Conservation (phyloP, 768 basidiomycete genomes). For the Dioszegia crocea region DNA sequence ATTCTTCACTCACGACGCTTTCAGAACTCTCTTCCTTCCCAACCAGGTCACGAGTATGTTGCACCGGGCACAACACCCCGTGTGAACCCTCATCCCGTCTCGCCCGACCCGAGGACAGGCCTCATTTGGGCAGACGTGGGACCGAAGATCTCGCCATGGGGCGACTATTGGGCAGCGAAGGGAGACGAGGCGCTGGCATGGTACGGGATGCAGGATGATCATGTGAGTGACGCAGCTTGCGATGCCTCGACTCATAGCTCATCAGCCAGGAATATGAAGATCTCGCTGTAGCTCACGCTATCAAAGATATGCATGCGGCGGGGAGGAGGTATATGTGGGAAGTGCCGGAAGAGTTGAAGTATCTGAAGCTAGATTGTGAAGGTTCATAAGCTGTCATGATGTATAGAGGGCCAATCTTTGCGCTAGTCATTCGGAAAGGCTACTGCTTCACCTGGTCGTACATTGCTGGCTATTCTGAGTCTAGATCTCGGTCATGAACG, state of each 20-base stretch:
- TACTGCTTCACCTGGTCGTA: too few species aligned
- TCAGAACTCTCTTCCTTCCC: neutral
- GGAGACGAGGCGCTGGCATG: neutral
- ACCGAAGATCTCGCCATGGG: neutral
- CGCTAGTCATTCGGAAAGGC: too few species aligned
- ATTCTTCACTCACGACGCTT: too few species aligned
- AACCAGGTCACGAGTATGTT: neutral
- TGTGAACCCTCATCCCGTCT: neutral
- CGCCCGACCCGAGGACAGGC: constrained; percentile 1
- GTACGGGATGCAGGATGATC: neutral
- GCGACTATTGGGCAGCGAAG: neutral
- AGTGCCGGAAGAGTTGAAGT: neutral
- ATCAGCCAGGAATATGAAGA: neutral
- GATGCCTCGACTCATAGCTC: neutral
- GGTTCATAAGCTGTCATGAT: too few species aligned
- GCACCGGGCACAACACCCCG: neutral
- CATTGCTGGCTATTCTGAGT: too few species aligned
- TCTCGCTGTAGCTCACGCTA: neutral
- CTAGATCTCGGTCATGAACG: too few species aligned
- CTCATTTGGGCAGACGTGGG: constrained; percentile 4
- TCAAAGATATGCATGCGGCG: neutral
- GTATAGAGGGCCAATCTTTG: too few species aligned
- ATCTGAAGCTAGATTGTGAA: neutral
- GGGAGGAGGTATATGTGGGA: constrained; percentile 6
- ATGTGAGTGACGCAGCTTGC: neutral